A percentile compares a stretch with the other conserved stretches of the same genome.
phyloP scores from a whole-genome alignment of 306 rosid genomes.

The Alnus rubra region DNA sequence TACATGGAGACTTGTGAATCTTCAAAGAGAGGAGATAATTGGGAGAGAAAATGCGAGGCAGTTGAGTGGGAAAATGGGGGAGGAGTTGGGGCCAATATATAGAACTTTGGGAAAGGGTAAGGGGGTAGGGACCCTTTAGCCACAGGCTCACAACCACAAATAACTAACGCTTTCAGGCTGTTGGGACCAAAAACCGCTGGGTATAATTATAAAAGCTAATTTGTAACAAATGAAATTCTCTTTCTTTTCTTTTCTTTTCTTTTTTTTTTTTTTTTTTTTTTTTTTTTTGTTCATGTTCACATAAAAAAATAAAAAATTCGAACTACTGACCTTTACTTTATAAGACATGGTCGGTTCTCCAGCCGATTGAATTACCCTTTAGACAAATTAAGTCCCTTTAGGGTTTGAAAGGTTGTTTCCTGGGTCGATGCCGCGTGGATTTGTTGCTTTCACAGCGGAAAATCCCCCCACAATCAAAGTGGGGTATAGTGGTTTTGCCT shows the following conservation, averaged over 20 bases:
- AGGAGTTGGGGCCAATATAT: constrained; percentile 43
- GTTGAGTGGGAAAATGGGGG: constrained; percentile 45
- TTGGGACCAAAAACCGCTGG: constrained; percentile 46
- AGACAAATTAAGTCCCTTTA: too few relatives aligned
- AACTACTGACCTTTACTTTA: too few relatives aligned
- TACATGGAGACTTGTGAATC: constrained; percentile 37
- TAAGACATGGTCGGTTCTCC: too few relatives aligned
- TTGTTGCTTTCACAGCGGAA: constrained; percentile 41
- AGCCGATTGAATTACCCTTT: too few relatives aligned
- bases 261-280: too few relatives aligned
- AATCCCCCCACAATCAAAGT: constrained; percentile 43
- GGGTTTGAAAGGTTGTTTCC: constrained; percentile 31
- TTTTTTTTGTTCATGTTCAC: too few relatives aligned
- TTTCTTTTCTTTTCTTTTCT: too few relatives aligned
- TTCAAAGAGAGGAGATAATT: not conserved
- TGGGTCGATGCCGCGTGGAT: constrained; percentile 61
- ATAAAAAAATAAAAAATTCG: too few relatives aligned
- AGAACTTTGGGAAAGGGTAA: constrained; percentile 32
- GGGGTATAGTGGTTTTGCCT: constrained; percentile 49
- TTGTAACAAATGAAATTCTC: too few relatives aligned
- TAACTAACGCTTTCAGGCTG: too few relatives aligned
- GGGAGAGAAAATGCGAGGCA: constrained; percentile 30
- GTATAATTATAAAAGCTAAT: too few relatives aligned
- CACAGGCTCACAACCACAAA: too few relatives aligned
- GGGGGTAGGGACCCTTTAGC: constrained; percentile 15